These are phyloP conservation scores for Syzygium jambos DNA, from an alignment of 345 rosid species.

Conservation along the genomic window DNA sequence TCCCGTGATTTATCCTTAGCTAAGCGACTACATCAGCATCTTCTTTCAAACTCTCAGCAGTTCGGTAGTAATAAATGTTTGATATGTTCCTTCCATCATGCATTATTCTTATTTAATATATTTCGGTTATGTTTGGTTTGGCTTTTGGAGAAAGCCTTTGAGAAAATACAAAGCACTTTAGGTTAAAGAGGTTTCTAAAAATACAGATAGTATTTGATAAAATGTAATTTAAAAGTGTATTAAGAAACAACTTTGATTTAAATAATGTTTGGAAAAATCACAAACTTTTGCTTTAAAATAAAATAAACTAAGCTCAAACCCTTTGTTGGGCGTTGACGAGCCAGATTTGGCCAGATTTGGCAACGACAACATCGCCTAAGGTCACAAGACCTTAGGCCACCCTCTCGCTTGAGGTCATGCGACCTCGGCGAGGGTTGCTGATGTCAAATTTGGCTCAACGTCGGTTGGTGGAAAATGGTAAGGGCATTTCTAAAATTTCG, in stretches of 20 bases:
- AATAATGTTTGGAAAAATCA: background rate
- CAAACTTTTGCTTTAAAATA: background rate
- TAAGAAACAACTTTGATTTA: background rate
- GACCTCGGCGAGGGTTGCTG: background rate
- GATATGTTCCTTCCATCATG: background rate
- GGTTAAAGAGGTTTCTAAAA: background rate
- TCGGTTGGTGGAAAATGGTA: background rate
- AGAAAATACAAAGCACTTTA: background rate
- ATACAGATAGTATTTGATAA: background rate
- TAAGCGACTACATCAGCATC: background rate
- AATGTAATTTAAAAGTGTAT: background rate
- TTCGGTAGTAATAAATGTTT: background rate
- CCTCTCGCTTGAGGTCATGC: background rate
- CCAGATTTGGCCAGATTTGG: background rate
- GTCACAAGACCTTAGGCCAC: background rate
- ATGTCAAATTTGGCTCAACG: background rate
- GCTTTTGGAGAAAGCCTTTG: background rate
- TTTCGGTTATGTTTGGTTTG: background rate
- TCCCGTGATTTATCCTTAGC: background rate
- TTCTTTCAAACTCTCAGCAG: background rate
- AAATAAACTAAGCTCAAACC: background rate
- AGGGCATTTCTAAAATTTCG: background rate
- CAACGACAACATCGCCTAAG: background rate
- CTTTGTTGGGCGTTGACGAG: fast-evolving
- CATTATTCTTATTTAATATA: background rate